Percentiles rank a stretch among this genome's conserved stretches.
phyloP scores from a whole-genome alignment of 2,329 filamentous ascomycete genomes.

The Paecilomyces fulvus region DNA sequence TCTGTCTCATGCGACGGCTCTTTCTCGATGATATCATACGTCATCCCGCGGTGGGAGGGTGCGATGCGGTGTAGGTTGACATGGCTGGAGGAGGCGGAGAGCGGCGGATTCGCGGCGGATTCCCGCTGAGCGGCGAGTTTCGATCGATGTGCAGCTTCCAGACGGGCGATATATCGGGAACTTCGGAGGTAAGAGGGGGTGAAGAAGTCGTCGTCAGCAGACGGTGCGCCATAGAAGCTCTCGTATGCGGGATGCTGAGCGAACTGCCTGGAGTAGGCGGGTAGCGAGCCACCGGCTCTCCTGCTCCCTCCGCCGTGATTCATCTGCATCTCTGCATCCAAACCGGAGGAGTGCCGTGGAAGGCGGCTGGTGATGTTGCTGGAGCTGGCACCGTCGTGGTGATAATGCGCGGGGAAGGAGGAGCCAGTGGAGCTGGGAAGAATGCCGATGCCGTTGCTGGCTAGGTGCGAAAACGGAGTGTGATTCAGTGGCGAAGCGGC shows the following conservation, averaged over 20 bases:
- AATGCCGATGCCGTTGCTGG: constrained; percentile 22
- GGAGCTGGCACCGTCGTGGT: constrained; percentile 14
- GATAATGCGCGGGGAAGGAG: constrained; percentile 28
- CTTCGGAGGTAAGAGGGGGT: constrained; percentile 73
- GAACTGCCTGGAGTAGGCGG: constrained; percentile 42
- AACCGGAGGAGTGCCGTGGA: constrained; percentile 26
- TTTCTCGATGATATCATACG: constrained; percentile 78
- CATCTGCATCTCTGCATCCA: constrained; percentile 43
- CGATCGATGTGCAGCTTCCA: constrained; percentile 61
- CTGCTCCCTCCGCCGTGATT: constrained; percentile 35
- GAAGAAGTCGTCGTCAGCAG: constrained; percentile 52
- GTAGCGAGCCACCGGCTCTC: constrained; percentile 32
- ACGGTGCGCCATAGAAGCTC: constrained; percentile 17
- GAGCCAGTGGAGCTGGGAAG: constrained; percentile 19
- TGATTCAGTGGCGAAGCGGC: constrained; percentile 27
- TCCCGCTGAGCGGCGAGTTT: constrained; percentile 48
- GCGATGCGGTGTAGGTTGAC: constrained; percentile 51
- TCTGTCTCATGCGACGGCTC: constrained; percentile 53
- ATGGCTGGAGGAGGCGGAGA: constrained; percentile 50
- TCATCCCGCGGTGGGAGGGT: constrained; percentile 65
- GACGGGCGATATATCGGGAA: constrained; percentile 67
- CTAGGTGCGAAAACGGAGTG: constrained; percentile 47
- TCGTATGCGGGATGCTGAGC: constrained; percentile 24
- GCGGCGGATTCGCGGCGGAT: constrained; percentile 30
- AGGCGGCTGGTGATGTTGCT: constrained; percentile 13